Evolutionary conservation across 2,329 filamentous ascomycete species (phyloP).

Genomic region (Verticillium dahliae): DNA sequence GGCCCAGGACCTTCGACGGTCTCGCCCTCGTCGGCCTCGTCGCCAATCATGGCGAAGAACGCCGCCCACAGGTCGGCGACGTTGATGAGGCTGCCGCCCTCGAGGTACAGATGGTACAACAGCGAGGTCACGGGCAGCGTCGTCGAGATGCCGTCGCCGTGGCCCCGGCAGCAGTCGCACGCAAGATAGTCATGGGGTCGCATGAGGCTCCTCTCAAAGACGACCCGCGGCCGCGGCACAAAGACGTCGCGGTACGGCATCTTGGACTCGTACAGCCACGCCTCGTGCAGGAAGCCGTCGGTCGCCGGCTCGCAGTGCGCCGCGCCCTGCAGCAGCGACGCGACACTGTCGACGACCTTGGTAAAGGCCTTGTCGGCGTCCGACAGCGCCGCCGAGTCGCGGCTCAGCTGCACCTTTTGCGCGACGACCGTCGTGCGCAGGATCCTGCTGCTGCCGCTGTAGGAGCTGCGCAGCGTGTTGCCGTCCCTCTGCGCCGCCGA

Average conservation of each 20-base stretch:
- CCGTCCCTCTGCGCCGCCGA: constrained; percentile 35
- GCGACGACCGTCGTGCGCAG: constrained; percentile 73
- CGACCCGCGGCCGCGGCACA: constrained; percentile 62
- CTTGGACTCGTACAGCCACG: constrained; percentile 69
- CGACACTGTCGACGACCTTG: constrained; percentile 51
- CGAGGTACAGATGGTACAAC: constrained; percentile 72
- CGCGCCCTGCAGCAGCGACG: constrained; percentile 36
- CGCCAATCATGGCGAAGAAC: constrained; percentile 58
- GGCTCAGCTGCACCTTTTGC: constrained; percentile 74
- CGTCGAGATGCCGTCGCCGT: constrained; percentile 37
- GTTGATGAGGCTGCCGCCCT: constrained; percentile 72
- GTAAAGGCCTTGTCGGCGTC: constrained; percentile 67
- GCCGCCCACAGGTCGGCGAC: constrained; percentile 74
- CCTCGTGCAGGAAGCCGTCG: constrained; percentile 58
- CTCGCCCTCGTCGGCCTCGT: constrained; percentile 27
- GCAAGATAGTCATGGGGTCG: constrained; percentile 72
- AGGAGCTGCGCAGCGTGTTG: constrained; percentile 61
- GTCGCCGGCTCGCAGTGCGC: constrained; percentile 30
- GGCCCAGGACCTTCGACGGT: constrained; percentile 19
- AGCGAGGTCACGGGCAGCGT: constrained; percentile 66
- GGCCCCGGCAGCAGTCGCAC: constrained; percentile 59
- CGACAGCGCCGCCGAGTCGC: constrained; percentile 64
- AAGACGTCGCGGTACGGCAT: constrained; percentile 68
- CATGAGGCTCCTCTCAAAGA: constrained; percentile 64
- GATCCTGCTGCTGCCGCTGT: constrained; percentile 64